Conservation (phyloP, 805 yeast genomes). For the Pichia insulana region DNA sequence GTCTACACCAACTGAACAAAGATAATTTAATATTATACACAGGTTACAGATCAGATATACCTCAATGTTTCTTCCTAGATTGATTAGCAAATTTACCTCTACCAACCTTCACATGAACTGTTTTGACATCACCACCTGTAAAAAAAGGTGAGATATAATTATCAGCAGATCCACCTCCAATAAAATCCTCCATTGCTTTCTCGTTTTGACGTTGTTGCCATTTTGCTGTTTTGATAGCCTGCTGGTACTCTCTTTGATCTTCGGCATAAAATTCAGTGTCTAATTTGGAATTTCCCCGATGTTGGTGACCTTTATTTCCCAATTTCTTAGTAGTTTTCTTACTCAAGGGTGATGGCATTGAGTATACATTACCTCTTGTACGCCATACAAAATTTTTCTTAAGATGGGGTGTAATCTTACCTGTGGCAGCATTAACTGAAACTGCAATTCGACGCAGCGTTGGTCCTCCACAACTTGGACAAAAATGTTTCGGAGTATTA, state of each 20-base stretch:
- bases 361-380: conserved; percentile 73
- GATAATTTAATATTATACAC: too few species aligned
- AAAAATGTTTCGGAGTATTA: conserved; percentile 76
- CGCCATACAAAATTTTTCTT: conserved; percentile 93
- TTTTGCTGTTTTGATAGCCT: conserved; percentile 78
- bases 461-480: conserved; percentile 92
- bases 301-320: conserved; percentile 77
- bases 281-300: conserved; percentile 46
- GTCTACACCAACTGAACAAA: too few species aligned
- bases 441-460: conserved; percentile 88
- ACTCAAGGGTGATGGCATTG: conserved; percentile 82
- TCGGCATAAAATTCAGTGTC: conserved; percentile 64
- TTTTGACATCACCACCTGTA: conserved; percentile 44
- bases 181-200: conserved; percentile 76
- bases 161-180: conserved; percentile 91
- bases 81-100: conserved; percentile 76
- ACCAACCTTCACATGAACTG: conserved; percentile 73
- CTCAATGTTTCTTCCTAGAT: conserved; percentile 31
- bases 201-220: conserved; percentile 85
- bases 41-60: neutral
- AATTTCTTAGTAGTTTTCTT: conserved; percentile 59
- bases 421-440: conserved; percentile 68
- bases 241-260: conserved; percentile 89
- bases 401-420: conserved; percentile 78
- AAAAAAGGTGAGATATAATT: conserved; percentile 83